phyloP scores from a whole-genome alignment of 2,329 filamentous ascomycete genomes.

The Monosporascus sp. region DNA sequence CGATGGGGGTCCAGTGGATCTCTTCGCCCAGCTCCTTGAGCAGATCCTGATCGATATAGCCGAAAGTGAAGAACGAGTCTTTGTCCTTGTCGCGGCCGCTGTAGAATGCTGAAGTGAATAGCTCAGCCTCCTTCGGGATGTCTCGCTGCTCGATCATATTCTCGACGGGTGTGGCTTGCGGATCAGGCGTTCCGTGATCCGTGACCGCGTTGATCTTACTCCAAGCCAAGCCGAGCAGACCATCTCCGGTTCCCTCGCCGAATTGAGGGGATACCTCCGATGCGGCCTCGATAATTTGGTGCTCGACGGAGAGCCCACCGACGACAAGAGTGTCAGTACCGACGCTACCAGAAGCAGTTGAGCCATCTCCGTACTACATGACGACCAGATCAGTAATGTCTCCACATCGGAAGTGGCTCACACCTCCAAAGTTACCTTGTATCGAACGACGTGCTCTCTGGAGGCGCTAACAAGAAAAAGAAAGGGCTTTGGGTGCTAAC shows the following conservation, averaged over 20 bases:
- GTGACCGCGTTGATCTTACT: constrained; percentile 58
- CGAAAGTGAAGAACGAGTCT: constrained; percentile 67
- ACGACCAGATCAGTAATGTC: no score
- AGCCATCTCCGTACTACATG: constrained; percentile 56
- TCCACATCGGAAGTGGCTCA: no score
- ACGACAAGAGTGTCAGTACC: constrained; percentile 58
- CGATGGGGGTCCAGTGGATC: constrained; percentile 56
- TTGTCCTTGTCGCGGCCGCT: constrained; percentile 44
- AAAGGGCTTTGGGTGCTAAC: not conserved
- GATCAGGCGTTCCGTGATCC: constrained; percentile 33
- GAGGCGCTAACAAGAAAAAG: not conserved
- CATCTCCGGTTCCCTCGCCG: constrained; percentile 50
- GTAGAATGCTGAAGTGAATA: constrained; percentile 62
- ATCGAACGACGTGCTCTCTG: no score
- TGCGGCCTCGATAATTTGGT: constrained; percentile 62
- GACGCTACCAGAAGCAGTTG: constrained; percentile 59
- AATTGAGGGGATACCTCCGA: constrained; percentile 55
- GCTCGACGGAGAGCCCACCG: constrained; percentile 55
- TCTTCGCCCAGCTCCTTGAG: constrained; percentile 48
- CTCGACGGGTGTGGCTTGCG: constrained; percentile 58
- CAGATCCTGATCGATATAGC: constrained; percentile 61
- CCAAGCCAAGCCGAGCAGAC: constrained; percentile 63
- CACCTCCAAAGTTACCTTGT: no score
- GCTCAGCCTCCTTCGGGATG: constrained; percentile 43
- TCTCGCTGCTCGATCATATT: constrained; percentile 56